Percentiles rank a stretch among this genome's conserved stretches.
phyloP scores from a whole-genome alignment of 2,329 filamentous ascomycete genomes.

The Dichotomopilus funicola region DNA sequence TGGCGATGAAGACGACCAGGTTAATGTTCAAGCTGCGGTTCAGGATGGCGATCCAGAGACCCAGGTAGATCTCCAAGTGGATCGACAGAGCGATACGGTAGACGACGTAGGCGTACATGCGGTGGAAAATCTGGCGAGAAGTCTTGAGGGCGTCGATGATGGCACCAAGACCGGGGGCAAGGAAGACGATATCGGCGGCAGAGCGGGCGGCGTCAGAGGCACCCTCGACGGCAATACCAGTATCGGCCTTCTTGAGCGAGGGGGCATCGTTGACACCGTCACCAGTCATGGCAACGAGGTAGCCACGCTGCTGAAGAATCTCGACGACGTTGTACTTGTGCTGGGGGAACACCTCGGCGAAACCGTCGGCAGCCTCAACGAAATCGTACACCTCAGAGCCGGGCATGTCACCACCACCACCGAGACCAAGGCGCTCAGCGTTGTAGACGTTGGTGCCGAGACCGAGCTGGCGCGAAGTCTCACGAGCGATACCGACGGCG shows the following conservation, averaged over 20 bases:
- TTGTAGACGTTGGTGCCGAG: slow-evolving; percentile 93
- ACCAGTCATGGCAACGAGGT: slow-evolving; percentile 93
- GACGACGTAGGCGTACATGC: slow-evolving; percentile 93
- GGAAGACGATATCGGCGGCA: slow-evolving; percentile 88
- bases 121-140: slow-evolving; percentile 90
- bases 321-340: slow-evolving; percentile 95
- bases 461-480: slow-evolving; percentile 85
- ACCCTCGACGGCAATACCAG: slow-evolving; percentile 90
- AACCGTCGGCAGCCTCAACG: slow-evolving; percentile 90
- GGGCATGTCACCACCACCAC: slow-evolving; percentile 85
- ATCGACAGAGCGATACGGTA: slow-evolving; percentile 91
- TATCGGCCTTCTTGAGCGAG: slow-evolving; percentile 91
- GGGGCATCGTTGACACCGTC: slow-evolving; percentile 93
- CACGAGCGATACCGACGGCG: slow-evolving; percentile 85
- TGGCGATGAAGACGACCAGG: slow-evolving; percentile 87
- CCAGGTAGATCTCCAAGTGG: slow-evolving; percentile 85
- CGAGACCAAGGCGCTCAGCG: slow-evolving; percentile 83
- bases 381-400: slow-evolving; percentile 93
- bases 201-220: slow-evolving; percentile 86
- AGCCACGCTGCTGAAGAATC: slow-evolving; percentile 87
- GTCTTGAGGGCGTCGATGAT: slow-evolving; percentile 92
- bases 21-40: slow-evolving; percentile 80
- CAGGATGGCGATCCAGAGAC: slow-evolving; percentile 83
- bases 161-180: slow-evolving; percentile 82
- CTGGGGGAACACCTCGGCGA: slow-evolving; percentile 89